Evolutionary conservation across 306 rosid species (phyloP), one percentile per base, ranked within the genome.

Genomic region (Acacia acuminata): DNA sequence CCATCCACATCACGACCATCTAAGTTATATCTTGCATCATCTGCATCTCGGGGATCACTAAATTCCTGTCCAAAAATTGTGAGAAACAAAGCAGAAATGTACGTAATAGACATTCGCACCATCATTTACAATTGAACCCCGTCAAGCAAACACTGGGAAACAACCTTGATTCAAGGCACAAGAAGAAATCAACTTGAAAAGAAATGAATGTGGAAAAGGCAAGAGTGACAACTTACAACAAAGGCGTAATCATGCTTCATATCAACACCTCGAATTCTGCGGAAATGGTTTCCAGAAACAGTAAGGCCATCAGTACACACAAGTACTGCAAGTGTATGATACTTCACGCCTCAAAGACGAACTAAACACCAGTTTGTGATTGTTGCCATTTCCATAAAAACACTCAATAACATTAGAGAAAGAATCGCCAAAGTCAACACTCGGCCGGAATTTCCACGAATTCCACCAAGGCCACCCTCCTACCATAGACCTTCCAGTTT

Each of bases 241-340:
- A 92, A 92, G 74, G 97, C 94, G 67, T 76, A 92, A 76, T 92
- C 92, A 36, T 90, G 86, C 97, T 90, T 92, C 97, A 90, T 92
- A 86, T 92, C 97, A 84, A 90, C 97, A 81, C 82, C 91, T 77
- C 94, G 94, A 87, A 92, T 86, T 90, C 97, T 92, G 94, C 90
- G 90, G 77, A 91, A 91, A 91, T 60, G 93, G 89, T 86, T 88
- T 80, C 95, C 95, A 91, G 89, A 91, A 89, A 91, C 87, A 91
- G 89, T 88, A 89, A 88, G 95, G 90, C 91, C 89, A 89, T 91
- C 92, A 87, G 84, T 88, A 89, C 92, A 89, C 92, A 86, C 86
- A 87, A 88, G 81, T 61, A 88, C 93, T 83, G 79, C 91, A 85
- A 85, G 86, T 84, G 88, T 79, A 90, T 85, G 89, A 83, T 88